phyloP scores from a whole-genome alignment of 345 rosid genomes.

The Fremontodendron californicum region DNA sequence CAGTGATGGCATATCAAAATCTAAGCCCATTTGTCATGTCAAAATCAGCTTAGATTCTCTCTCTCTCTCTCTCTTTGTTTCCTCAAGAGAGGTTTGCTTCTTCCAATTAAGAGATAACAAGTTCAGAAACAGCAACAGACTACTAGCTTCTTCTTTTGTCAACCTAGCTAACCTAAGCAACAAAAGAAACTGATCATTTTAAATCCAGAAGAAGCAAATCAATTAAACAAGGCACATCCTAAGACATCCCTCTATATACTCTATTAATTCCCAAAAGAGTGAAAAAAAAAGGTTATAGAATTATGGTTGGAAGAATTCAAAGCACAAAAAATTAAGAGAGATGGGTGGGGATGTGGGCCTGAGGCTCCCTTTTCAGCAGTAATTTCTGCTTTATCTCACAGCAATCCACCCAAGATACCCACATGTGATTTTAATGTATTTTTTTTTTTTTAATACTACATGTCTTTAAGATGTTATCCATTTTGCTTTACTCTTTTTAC shows the following conservation, averaged over 20 bases:
- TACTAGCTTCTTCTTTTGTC: constrained; percentile 19
- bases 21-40: constrained; percentile 36
- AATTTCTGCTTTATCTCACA: background rate
- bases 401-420: background rate
- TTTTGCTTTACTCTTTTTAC: background rate
- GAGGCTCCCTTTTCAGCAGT: background rate
- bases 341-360: background rate
- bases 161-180: background rate
- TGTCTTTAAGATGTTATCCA: background rate
- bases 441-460: too few relatives aligned
- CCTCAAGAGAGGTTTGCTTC: constrained; percentile 25
- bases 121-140: background rate
- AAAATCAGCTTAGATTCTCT: constrained; percentile 37
- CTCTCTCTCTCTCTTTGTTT: constrained; percentile 22
- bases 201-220: background rate
- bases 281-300: background rate
- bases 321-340: background rate
- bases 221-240: background rate
- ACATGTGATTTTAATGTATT: background rate
- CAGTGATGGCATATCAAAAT: constrained; percentile 33
- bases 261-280: background rate
- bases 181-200: background rate
- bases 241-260: background rate
- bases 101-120: background rate
- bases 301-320: constrained; percentile 6